Base-by-base conservation (phyloP, 805 yeast species). In the Saccharomycopsis schoenii region DNA sequence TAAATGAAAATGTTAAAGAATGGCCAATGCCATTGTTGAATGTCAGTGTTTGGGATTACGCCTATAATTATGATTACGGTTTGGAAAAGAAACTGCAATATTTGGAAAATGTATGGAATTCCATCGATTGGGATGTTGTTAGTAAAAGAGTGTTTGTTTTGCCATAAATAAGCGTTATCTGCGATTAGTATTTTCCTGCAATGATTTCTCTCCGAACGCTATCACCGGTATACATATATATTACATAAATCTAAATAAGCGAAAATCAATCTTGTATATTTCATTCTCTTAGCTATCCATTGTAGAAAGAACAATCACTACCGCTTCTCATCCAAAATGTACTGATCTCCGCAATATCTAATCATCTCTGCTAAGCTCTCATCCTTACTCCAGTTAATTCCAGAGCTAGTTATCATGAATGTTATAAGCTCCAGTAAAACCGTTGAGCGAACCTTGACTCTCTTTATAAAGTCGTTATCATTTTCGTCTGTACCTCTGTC, bases 41-140 rank as follows among this genome's bases (percentile, higher is more conserved):
- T 58, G 78, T 91, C 65, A 89, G 85, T 72, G 79, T 88, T 66
- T 92, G 97, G 97, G 96, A 93, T 71, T 82, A 84, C 65, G 89
- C 97, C n/a, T 94, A 86, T 72, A 68, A 90, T 55, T 75, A 81
- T 34, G 98, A 94, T 73, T 93, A 86, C 73, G 97, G 97, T 56
- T 79, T 89, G 58, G 76, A 72, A 58, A 70, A 67, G 24, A 87
- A 86, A 74, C 76, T 81, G 54, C 77, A 80, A 59, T 94, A 88
- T 73, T 79, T 94, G 66, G 81, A 81, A 63, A 85, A 85, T 64
- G 84, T 85, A 69, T 85, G 96, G 84, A 81, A 84, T 58, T 79
- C 89, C 66, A 80, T 92, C 62, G 85, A 93, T 74, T 94, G 99
- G 99, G 79, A 83, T 58, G 84, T 85, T 50, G 79, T 87, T 37